Evolutionary conservation across 179 eudicot genomes (phyloP).

Genomic region (Silene vulgaris): DNA sequence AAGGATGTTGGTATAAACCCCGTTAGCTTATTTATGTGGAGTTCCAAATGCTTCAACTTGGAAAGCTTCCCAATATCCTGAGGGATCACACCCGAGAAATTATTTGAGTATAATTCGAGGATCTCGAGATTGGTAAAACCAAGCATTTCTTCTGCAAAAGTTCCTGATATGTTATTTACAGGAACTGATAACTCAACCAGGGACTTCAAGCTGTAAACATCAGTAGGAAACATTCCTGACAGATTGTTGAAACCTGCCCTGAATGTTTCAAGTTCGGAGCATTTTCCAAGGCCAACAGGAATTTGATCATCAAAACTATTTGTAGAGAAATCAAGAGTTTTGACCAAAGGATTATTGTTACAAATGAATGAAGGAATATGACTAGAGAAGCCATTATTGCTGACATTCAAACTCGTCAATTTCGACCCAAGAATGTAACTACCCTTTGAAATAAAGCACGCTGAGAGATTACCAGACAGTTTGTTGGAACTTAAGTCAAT

Average conservation of each 20-base stretch:
- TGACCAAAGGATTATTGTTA: constrained; percentile 28
- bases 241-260: constrained; percentile 59
- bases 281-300: constrained; percentile 39
- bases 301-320: constrained; percentile 44
- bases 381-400: constrained; percentile 56
- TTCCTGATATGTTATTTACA: constrained; percentile 51
- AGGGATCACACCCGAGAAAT: constrained; percentile 45
- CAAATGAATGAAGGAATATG: constrained; percentile 48
- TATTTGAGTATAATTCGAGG: constrained; percentile 44
- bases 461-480: constrained; percentile 37
- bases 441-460: constrained; percentile 17
- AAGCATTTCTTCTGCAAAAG: constrained; percentile 31
- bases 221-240: constrained; percentile 43
- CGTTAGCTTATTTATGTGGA: constrained; percentile 43
- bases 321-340: constrained; percentile 53
- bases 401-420: constrained; percentile 45
- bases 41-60: constrained; percentile 37
- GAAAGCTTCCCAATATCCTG: constrained; percentile 44
- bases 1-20: constrained; percentile 55
- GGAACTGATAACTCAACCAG: constrained; percentile 56
- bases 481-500: constrained; percentile 67
- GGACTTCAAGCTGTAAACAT: constrained; percentile 33
- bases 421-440: constrained; percentile 31
- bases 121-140: constrained; percentile 37
- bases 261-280: constrained; percentile 40